Evolutionary conservation across 169 alveolate genomes (phyloP), one percentile per base, ranked within the genome.

Genomic region (Babesia gibsoni): DNA sequence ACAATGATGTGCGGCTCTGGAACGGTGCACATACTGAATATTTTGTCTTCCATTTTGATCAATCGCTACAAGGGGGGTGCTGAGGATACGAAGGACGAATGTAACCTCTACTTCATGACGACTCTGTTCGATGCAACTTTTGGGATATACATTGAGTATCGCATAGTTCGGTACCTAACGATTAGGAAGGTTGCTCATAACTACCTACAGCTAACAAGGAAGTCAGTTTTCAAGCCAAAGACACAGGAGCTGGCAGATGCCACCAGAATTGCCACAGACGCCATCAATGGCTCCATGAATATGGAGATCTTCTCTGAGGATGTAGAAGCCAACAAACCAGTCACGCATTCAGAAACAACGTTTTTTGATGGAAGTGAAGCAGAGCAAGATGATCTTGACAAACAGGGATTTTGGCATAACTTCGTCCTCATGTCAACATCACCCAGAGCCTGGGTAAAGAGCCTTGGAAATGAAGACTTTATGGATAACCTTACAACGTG

Each of bases 91-190:
- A 58, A 58, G n/a, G 91, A 88, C 65, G 92, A 88, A 66, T 88
- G 92, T 52, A 79, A 87, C 56, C 50, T 88, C 49, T 88, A 88
- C 72, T 83, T 83, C 73, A 72, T 80, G 84, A 82, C 86, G 22
- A 83, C 82, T 4, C 66, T 88, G 37, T 80, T 88, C 52, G 92
- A 88, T 63, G 88, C 89, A 9, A 83, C 90, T 9, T 36, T 88
- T 4, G 92, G 92, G 10, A 52, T 88, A 36, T 88, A 83, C 58
- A 39, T 88, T 33, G 81, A 88, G 66, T 65, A 83, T 41, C 72
- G 52, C 35, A 53, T 88, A 22, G 77, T 67, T 23, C 73, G 69
- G 14, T 67, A 67, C 25, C 27, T 78, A 70, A 82, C 87, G 10
- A 78, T 78, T 22, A 64, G 74, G 32, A 78, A 64, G 64, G 82